phyloP scores from a whole-genome alignment of 768 basidiomycete genomes.

The Pleurotus ostreatus region DNA sequence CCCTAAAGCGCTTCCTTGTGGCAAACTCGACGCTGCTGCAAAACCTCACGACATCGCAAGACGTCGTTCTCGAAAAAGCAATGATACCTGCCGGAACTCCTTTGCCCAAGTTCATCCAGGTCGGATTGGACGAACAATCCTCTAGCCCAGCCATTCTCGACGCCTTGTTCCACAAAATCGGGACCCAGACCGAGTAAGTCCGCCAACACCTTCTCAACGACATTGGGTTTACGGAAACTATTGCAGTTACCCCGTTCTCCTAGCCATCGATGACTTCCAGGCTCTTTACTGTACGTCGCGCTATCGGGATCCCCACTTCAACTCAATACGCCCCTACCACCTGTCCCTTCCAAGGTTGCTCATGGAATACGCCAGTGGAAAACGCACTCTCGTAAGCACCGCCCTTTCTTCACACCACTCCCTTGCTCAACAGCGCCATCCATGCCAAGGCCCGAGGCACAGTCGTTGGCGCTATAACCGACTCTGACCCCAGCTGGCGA shows the following conservation, averaged over 20 bases:
- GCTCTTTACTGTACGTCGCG: slow-evolving; percentile 62
- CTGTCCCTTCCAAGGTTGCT: slow-evolving; percentile 74
- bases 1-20: slow-evolving; percentile 55
- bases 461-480: slow-evolving; percentile 66
- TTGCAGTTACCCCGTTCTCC: slow-evolving; percentile 66
- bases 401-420: neutral
- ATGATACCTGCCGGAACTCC: slow-evolving; percentile 43
- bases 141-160: slow-evolving; percentile 54
- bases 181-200: slow-evolving; percentile 59
- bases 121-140: slow-evolving; percentile 51
- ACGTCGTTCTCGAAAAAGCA: slow-evolving; percentile 43
- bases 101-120: slow-evolving; percentile 50
- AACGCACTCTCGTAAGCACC: slow-evolving; percentile 54
- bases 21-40: slow-evolving; percentile 51
- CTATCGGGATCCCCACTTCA: slow-evolving; percentile 75
- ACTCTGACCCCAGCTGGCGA: slow-evolving; percentile 54
- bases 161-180: slow-evolving; percentile 57
- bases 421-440: neutral
- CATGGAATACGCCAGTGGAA: slow-evolving; percentile 76
- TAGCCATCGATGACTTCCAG: slow-evolving; percentile 89
- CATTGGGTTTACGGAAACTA: too few relatives aligned
- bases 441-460: slow-evolving; percentile 57
- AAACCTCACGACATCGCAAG: slow-evolving; percentile 34
- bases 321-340: slow-evolving; percentile 67
- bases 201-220: too few relatives aligned